Conservation (phyloP, 345 rosid genomes). For the Gossypium arboreum region DNA sequence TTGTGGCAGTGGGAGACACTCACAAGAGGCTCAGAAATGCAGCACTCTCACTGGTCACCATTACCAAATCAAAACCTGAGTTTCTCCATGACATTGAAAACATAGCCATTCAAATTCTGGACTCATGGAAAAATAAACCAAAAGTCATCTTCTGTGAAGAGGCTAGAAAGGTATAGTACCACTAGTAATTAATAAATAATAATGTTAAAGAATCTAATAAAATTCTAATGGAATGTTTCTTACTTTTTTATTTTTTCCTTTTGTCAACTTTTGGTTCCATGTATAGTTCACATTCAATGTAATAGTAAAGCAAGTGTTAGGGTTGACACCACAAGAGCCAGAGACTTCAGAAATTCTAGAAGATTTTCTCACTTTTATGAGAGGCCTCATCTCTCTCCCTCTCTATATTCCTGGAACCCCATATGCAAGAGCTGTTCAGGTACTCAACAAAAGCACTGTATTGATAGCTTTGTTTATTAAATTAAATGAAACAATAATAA, state of each 20-base stretch:
- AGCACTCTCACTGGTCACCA: slow-evolving; percentile 35
- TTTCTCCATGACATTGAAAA: slow-evolving; percentile 41
- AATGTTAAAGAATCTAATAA: not conserved
- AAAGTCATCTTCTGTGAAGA: slow-evolving; percentile 41
- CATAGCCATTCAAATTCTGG: slow-evolving; percentile 27
- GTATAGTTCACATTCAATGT: slow-evolving; percentile 59
- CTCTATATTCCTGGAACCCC: slow-evolving; percentile 55
- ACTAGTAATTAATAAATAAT: not conserved
- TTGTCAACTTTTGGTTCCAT: not conserved
- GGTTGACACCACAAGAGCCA: slow-evolving; percentile 45
- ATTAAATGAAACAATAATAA: not conserved
- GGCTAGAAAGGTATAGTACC: slow-evolving; percentile 39
- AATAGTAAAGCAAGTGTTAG: slow-evolving; percentile 55
- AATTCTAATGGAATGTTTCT: not conserved
- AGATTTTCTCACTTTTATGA: slow-evolving; percentile 52
- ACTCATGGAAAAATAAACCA: slow-evolving; percentile 39
- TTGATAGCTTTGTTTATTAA: slow-evolving; percentile 7
- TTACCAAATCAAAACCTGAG: slow-evolving; percentile 45
- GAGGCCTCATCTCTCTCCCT: slow-evolving; percentile 55
- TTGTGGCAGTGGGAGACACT: slow-evolving; percentile 50
- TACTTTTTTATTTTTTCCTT: not conserved
- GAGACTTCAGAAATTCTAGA: slow-evolving; percentile 38
- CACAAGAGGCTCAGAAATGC: slow-evolving; percentile 46
- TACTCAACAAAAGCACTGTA: slow-evolving; percentile 10
- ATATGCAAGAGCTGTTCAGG: slow-evolving; percentile 61